phyloP scores from a whole-genome alignment of 1,284 basidiomycete species.

The Phellopilus nigrolimitatus region DNA sequence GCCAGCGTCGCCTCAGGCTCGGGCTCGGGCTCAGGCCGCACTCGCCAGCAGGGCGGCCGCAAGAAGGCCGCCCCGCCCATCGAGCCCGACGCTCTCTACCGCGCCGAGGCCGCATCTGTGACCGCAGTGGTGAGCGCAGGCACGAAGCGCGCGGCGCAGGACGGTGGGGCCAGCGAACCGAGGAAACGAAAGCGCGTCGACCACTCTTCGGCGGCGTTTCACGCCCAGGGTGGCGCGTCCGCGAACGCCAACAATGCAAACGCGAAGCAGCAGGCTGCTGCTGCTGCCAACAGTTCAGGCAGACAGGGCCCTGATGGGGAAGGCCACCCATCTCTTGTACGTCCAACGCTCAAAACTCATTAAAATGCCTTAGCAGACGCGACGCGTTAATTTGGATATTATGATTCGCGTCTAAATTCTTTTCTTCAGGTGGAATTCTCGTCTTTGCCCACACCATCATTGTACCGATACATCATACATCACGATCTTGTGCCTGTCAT shows the following conservation, averaged over 20 bases:
- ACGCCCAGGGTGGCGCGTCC: constrained; percentile 3
- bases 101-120: not conserved
- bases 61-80: constrained; percentile 7
- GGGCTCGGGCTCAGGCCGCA: not conserved
- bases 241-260: not conserved
- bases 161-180: constrained; percentile 52
- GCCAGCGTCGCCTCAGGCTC: too few species aligned
- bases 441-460: constrained; percentile 50
- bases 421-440: constrained; percentile 61
- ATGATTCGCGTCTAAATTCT: not conserved
- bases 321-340: constrained; percentile 9
- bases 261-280: not conserved
- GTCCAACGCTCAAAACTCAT: constrained; percentile 1
- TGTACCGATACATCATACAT: constrained; percentile 66
- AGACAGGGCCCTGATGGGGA: constrained; percentile 10
- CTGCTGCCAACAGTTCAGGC: not conserved
- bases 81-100: constrained; percentile 18
- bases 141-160: constrained; percentile 17
- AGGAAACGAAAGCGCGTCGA: constrained; percentile 69
- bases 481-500: constrained; percentile 65
- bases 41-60: not conserved
- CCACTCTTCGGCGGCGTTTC: constrained; percentile 21
- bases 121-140: constrained; percentile 6
- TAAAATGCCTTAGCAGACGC: not conserved
- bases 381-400: not conserved